Evolutionary conservation across 1,284 basidiomycete genomes (phyloP).

Genomic region (Stereum hirsutum): DNA sequence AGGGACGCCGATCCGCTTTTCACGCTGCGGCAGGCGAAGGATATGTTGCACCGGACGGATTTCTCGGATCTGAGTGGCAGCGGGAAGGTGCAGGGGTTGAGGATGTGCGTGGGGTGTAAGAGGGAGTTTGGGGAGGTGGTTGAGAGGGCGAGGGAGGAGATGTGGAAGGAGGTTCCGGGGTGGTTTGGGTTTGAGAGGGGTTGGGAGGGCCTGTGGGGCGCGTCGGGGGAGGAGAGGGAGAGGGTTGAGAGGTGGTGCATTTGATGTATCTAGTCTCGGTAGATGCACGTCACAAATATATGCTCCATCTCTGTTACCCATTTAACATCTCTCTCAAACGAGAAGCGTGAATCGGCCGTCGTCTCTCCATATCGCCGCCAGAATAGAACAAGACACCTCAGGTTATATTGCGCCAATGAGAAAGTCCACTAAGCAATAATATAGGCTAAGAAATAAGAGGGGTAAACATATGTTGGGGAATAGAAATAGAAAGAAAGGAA

Average conservation of each 20-base stretch:
- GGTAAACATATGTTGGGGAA: no score
- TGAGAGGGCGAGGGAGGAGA: constrained; percentile 44
- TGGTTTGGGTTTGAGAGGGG: constrained; percentile 53
- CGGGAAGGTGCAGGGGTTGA: constrained; percentile 41
- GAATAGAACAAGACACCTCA: no score
- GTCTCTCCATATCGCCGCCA: no score
- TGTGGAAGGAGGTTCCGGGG: constrained; percentile 52
- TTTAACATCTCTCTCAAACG: no score
- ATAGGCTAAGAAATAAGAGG: no score
- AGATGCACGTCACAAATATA: no score
- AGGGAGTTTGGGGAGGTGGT: constrained; percentile 44
- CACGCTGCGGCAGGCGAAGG: constrained; percentile 53
- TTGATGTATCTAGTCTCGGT: no score
- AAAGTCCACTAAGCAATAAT: no score
- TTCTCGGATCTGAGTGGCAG: constrained; percentile 66
- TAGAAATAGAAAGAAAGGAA: no score
- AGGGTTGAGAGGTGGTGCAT: constrained; percentile 25
- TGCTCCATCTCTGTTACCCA: background rate
- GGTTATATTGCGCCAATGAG: no score
- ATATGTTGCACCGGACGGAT: constrained; percentile 63
- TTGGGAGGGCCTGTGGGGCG: constrained; percentile 10
- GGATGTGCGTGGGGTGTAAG: constrained; percentile 54
- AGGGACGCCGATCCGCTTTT: constrained; percentile 66
- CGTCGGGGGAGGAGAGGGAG: constrained; percentile 12
- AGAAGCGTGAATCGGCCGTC: no score